Conservation (phyloP, 768 basidiomycete genomes). For the Boletus fagicola region DNA sequence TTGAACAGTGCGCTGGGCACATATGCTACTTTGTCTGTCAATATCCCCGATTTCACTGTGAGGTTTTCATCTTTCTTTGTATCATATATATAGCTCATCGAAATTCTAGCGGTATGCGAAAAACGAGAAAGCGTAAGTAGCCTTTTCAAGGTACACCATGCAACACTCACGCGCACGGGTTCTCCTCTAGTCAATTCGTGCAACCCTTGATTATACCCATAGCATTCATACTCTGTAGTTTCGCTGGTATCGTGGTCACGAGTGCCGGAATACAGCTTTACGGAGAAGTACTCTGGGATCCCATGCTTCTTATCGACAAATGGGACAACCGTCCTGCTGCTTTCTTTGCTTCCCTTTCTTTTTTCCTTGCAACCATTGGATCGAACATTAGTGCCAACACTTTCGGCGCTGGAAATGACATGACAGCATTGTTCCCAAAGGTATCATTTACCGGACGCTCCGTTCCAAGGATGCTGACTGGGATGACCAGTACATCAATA, state of each 20-base stretch:
- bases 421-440: slow-evolving; percentile 70
- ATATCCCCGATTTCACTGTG: slow-evolving; percentile 83
- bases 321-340: slow-evolving; percentile 87
- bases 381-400: slow-evolving; percentile 79
- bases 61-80: slow-evolving; percentile 6
- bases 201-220: slow-evolving; percentile 78
- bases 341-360: slow-evolving; percentile 78
- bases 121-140: slow-evolving; percentile 56
- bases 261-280: slow-evolving; percentile 73
- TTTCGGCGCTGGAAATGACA: slow-evolving; percentile 76
- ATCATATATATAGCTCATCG: background rate
- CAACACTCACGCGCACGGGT: slow-evolving; percentile 8
- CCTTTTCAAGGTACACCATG: background rate
- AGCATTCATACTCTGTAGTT: slow-evolving; percentile 73
- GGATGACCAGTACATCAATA: slow-evolving; percentile 27
- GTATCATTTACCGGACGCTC: slow-evolving; percentile 3
- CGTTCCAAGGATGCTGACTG: slow-evolving; percentile 2
- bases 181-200: slow-evolving; percentile 55
- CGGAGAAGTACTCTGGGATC: slow-evolving; percentile 71
- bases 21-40: slow-evolving; percentile 71
- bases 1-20: slow-evolving; percentile 76
- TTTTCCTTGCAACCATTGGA: slow-evolving; percentile 68
- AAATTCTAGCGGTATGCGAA: slow-evolving; percentile 66
- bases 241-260: slow-evolving; percentile 78
- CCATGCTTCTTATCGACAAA: slow-evolving; percentile 66